Percentiles rank a stretch among this genome's conserved stretches.
phyloP scores from a whole-genome alignment of 2,329 filamentous ascomycete genomes.

The Aspergillus amoenus region DNA sequence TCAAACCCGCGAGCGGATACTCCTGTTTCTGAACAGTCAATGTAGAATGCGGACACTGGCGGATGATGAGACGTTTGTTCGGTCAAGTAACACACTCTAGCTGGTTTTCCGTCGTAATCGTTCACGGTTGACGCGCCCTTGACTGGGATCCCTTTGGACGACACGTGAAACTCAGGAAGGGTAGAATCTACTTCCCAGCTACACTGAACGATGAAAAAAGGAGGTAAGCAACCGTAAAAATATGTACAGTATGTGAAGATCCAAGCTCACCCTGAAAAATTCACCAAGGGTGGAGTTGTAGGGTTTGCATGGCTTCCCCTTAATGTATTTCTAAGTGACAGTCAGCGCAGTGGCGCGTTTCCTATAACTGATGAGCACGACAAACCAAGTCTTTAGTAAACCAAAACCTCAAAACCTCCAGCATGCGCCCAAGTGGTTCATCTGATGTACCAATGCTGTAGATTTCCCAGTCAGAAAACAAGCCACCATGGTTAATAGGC shows the following conservation, averaged over 20 bases:
- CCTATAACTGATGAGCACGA: constrained; percentile 1
- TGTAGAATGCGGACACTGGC: constrained; percentile 92
- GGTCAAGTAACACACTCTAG: constrained; percentile 89
- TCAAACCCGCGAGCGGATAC: constrained; percentile 88
- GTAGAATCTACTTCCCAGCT: constrained; percentile 91
- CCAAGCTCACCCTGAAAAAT: constrained; percentile 79
- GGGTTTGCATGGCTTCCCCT: constrained; percentile 97
- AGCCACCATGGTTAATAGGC: constrained; percentile 16
- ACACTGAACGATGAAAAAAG: constrained; percentile 56
- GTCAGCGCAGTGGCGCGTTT: constrained; percentile 18
- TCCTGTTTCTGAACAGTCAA: constrained; percentile 88
- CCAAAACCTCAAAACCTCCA: constrained; percentile 94
- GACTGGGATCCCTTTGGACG: constrained; percentile 32
- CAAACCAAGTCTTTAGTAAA: constrained; percentile 88
- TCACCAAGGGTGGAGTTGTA: constrained; percentile 97
- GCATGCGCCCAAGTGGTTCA: constrained; percentile 87
- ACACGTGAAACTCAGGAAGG: constrained; percentile 59
- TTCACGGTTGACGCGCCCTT: constrained; percentile 34
- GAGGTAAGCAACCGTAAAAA: background rate
- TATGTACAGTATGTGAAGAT: background rate
- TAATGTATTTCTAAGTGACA: constrained; percentile 77
- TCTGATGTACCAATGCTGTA: constrained; percentile 79
- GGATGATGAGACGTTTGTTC: constrained; percentile 98
- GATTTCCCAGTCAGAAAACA: constrained; percentile 37
- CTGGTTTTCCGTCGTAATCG: constrained; percentile 45